Base-by-base conservation (phyloP, 768 basidiomycete species). In the Pleurotus eryngii region DNA sequence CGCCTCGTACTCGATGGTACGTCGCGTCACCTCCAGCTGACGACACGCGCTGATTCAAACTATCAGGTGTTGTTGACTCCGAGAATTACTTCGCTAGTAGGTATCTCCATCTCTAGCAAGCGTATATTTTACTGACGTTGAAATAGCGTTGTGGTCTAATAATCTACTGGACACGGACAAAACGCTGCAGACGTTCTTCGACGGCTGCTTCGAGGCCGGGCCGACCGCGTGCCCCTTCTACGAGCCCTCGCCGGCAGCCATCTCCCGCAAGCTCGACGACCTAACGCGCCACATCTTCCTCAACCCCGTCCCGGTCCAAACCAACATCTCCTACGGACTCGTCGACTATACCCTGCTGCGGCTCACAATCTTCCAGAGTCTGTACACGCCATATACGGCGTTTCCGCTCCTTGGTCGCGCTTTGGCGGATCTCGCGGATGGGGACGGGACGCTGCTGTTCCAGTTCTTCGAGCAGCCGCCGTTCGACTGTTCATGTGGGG, bases 1-100 rank as follows among this genome's bases (percentile, higher is more conserved):
- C 67, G 73, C 20, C 42, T 74, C 1, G 57, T 68, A n/a, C 64
- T 73, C 27, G 73, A 74, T 49, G 74, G 71, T 61, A 40, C 17
- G 46, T 42, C 27, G 9, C 20, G 17, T 22, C 15, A 22, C 26
- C 17, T 9, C 26, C 17, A n/a, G 40, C 3, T 15, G 24, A 2
- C 30, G 2, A 11, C 46, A 12, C 53, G 26, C 5, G 14, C 14
- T 43, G 24, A 46, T 20, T 15, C 38, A n/a, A 39, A 57, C 4
- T 37, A 24, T n/a, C 49, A 61, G 60, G 60, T 30, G 67, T 71
- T 17, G 55, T 64, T n/a, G 69, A 71, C 58, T 46, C 61, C n/a
- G 57, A 63, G 12, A 56, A 62, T 37, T 71, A 70, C 56, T 71
- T 61, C 51, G 63, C 59, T 35, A 60, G 68, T 64, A 18, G 48